Evolutionary conservation across 1,139 yeast species (phyloP), one percentile per base, ranked within the genome.

Genomic region (Debaryomyces robertsiae): DNA sequence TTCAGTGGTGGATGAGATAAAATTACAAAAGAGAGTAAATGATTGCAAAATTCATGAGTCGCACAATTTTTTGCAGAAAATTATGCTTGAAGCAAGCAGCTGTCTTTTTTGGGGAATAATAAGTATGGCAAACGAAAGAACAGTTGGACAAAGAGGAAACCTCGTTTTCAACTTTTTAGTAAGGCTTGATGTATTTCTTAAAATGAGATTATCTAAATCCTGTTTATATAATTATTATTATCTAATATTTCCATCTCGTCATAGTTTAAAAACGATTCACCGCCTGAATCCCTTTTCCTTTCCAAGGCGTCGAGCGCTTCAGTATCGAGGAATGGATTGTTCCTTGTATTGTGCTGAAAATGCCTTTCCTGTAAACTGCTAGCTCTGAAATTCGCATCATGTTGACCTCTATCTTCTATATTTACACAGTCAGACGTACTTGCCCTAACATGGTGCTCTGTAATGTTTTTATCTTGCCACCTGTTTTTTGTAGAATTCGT

Each of bases 231-330:
- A 33, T 53, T 45, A 35, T 50, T 57, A 30, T 45, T 46, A 35
- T 64, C 65, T 46, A 65, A 52, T 23, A 55, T 52, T 30, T 55
- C 51, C 42, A 61, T 50, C 39, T 66, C 71, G 9, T 60, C 63
- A 3, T 63, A 64, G 35, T 59, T 59, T 40, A 66, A 54, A 23
- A 57, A 42, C 3, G 70, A 65, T 7, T 46, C 39, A 33, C 50
- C 35, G 9, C 25, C 22, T 13, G 42, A 35, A 16, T 36, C 15
- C 18, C 37, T 40, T 19, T 19, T 32, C 9, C 24, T 23, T 13
- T 31, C 22, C 27, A 25, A 17, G n/a, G 35, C 13, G 22, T 33
- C 30, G 13, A 10, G 11, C 6, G 30, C 11, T n/a, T 27, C 30
- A 30, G 23, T 27, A 5, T 23, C 32, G 10, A 45, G 41, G 23